A percentile compares a stretch with the other conserved stretches of the same genome.
phyloP scores from a whole-genome alignment of 495 filamentous ascomycete genomes.

The Tetracladium marchalianum region DNA sequence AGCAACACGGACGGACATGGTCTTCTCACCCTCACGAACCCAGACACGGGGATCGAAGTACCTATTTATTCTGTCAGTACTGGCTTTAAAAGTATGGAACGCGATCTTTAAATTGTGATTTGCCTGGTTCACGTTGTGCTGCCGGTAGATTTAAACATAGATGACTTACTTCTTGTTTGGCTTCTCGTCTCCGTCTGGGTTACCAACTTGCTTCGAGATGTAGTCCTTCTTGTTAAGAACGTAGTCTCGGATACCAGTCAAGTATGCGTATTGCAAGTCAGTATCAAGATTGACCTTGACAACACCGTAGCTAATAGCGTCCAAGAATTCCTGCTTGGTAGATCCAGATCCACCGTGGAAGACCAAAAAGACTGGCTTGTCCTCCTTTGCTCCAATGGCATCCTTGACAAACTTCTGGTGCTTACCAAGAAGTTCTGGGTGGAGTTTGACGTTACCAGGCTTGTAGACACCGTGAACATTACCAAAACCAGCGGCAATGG shows the following conservation, averaged over 20 bases:
- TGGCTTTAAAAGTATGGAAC: conserved; percentile 7
- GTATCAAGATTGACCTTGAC: conserved; percentile 98
- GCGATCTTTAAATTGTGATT: too few relatives aligned
- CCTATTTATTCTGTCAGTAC: neutral
- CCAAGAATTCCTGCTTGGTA: conserved; percentile 74
- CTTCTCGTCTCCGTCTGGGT: conserved; percentile 92
- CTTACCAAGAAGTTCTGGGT: conserved; percentile 87
- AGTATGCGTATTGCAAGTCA: conserved; percentile 78
- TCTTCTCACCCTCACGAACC: conserved; percentile 96
- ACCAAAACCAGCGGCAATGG: conserved; percentile 94
- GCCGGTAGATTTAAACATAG: conserved; percentile 29
- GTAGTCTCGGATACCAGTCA: conserved; percentile 86
- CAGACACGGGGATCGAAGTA: conserved; percentile 42
- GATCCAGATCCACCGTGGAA: conserved; percentile 97
- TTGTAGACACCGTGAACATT: conserved; percentile 99
- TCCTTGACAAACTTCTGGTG: conserved; percentile 83
- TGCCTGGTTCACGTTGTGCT: neutral
- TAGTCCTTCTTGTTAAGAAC: conserved; percentile 93
- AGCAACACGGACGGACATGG: conserved; percentile 73
- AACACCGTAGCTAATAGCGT: conserved; percentile 86
- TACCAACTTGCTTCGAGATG: conserved; percentile 73
- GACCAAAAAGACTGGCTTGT: conserved; percentile 96
- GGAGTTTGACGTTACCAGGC: conserved; percentile 92
- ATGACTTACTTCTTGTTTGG: conserved; percentile 99
- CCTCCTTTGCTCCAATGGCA: conserved; percentile 42